Conservation (phyloP, 2,329 filamentous ascomycete species). For the Annulohypoxylon truncatum region DNA sequence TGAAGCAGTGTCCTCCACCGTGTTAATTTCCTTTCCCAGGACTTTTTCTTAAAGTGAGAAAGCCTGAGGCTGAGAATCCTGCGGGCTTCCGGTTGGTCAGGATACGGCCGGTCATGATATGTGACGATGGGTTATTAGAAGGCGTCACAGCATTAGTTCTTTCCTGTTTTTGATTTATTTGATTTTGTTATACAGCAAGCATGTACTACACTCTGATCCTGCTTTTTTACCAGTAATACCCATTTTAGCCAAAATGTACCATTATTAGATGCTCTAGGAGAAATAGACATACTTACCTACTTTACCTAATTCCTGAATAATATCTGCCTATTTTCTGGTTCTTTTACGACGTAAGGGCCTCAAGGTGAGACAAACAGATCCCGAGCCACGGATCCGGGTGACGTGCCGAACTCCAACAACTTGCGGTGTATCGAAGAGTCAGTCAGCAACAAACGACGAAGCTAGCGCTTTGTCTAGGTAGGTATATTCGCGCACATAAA, state of each 20-base stretch:
- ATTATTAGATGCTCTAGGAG: slow-evolving; percentile 3
- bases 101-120: slow-evolving; percentile 28
- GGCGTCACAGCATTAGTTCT: background rate
- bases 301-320: background rate
- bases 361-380: background rate
- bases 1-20: background rate
- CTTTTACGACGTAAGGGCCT: background rate
- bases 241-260: slow-evolving; percentile 3
- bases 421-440: slow-evolving; percentile 12
- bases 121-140: slow-evolving; percentile 16
- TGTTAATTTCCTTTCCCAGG: background rate
- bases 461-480: background rate
- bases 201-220: slow-evolving; percentile 12
- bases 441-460: background rate
- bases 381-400: background rate
- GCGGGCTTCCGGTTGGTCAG: slow-evolving; percentile 19
- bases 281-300: background rate
- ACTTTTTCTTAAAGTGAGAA: slow-evolving; percentile 3
- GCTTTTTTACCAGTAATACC: slow-evolving; percentile 6
- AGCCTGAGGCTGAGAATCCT: background rate
- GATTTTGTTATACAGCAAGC: background rate
- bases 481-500: background rate
- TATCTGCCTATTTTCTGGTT: background rate
- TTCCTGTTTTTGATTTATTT: background rate
- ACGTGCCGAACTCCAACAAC: background rate